Base-by-base conservation (phyloP, 1,284 basidiomycete genomes). In the Testicularia cyperi region DNA sequence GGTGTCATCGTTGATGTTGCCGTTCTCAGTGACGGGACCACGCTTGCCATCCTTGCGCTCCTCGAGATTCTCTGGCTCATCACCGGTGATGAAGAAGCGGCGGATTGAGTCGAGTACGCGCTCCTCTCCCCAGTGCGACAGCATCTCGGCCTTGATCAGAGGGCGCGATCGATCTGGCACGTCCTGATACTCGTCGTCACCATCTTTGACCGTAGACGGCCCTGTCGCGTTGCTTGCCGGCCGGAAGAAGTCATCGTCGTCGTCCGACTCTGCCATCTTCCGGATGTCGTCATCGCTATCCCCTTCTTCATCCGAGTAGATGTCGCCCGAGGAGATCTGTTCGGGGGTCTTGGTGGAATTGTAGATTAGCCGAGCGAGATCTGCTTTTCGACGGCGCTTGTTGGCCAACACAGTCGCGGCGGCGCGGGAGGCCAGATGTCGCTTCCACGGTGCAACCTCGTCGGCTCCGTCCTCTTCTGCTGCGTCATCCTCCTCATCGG, bases 341-440 rank as follows among this genome's bases (percentile, higher is more conserved):
- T 84, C 82, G 0, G 90, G 86, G 1, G 86, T 83, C 9, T 88
- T 58, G 27, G 82, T 78, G 27, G 83, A 84, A 30, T 83, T 81
- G 77, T 97, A 97, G 43, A 97, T 90, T 44, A 95, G 82, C 38
- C 86, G 85, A 77, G 87, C 90, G 82, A 92, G 88, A 72, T 95
- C 85, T 65, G 83, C 84, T 3, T 43, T 35, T 7, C 36, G 42
- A 13, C 70, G 52, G 9, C 36, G 33, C 14, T 49, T 39, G 53
- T 76, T 74, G 28, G 56, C 63, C 6, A 51, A 79, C 78, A 47
- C 80, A 13, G 80, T 78, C 5, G 80, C 78, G 12, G 81, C 79
- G 0, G 89, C 89, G 42, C 82, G 82, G 14, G 80, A 79, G 0
- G 83, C 80, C 1, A 94, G 80, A 67, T 87, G 82, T n/a, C 77